Evolutionary conservation across 345 rosid species (phyloP), one percentile per base, ranked within the genome.

Genomic region (Ceriops decandra): DNA sequence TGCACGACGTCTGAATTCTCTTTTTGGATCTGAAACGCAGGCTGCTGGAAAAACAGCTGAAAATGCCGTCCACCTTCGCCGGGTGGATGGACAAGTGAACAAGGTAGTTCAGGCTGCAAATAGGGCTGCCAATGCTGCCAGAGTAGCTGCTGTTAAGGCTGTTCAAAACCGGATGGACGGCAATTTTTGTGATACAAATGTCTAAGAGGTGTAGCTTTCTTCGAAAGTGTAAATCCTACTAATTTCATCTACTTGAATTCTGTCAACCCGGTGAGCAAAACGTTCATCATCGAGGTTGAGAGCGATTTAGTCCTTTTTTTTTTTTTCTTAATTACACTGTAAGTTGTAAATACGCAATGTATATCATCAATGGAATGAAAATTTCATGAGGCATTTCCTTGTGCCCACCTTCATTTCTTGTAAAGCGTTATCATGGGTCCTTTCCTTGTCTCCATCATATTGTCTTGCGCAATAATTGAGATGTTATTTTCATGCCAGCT

Each of bases 121-220:
- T 60, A 80, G 89, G 57, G 97, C 97, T 3, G 97, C 96, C 24
- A 86, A 95, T 16, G 98, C 98, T 33, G 97, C 98, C 19, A 83
- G 98, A 83, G 98, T 91, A 62, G 98, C 97, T 32, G 96, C 98
- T 0, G 85, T 93, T 35, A 89, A 84, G 84, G 98, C 97, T 28
- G 98, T 90, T 77, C 98, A 89, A 80, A 93, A 90, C 78, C 86
- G 80, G 58, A 84, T 90, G 83, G 98, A 89, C 52, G 92, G 92
- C 74, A 89, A 85, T 80, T 93, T 93, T 89, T 93, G 96, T 75
- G 88, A 86, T 63, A 75, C 73, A 49, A 79, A 78, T 72, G 82
- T 82, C 20, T 77, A 59, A 68, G 75, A 28, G 27, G 27, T 60
- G 76, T 59, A 73, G 54, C 61, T 68, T 64, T 78, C 64, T 31